Base-by-base conservation (phyloP, 345 rosid species). In the Rubroshorea leprosula region DNA sequence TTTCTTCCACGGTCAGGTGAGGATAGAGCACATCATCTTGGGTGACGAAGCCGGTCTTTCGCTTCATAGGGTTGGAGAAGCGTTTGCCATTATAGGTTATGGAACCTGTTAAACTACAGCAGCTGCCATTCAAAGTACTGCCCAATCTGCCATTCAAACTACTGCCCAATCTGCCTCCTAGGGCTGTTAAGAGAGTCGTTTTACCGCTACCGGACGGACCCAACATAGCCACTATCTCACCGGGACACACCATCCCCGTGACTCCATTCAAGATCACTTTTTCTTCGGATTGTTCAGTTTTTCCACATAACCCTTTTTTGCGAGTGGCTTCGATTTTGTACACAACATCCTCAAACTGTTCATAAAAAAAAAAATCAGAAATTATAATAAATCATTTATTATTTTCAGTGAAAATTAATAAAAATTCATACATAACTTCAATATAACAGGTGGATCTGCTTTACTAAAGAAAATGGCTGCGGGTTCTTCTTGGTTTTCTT, bases 181-280 rank as follows among this genome's bases (percentile, higher is more conserved):
- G 76, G 43, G 94, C 96, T 1, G 97, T 81, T 39, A 90, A 71
- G 51, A 90, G 83, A 39, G 97, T 85, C 47, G 96, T 90, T 76
- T 90, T 90, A 56, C 97, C 96, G 53, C 97, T 87, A 0, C 97
- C 97, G 0, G 97, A 90, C 20, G 97, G 97, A 22, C 97, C 97
- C 7, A 90, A 84, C 96, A 90, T 87, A 70, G 97, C 96, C 17
- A 90, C 73, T 22, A 87, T 64, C 80, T 90, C 91, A 4, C 96
- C 96, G 0, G 97, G 97, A 23, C 76, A 76, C 31, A 83, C 96
- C 20, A 83, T 62, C n/a, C 96, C 96, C 25, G 78, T 83, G 45
- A 85, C 86, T n/a, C 87, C 84, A 19, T 85, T 87, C 23, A 87
- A 90, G 7, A 6, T 13, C 7, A 35, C 14, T 87, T 74, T 49